Base-by-base conservation (phyloP, 192 early-diverging fungal genomes). In the Coemansia sp. region DNA sequence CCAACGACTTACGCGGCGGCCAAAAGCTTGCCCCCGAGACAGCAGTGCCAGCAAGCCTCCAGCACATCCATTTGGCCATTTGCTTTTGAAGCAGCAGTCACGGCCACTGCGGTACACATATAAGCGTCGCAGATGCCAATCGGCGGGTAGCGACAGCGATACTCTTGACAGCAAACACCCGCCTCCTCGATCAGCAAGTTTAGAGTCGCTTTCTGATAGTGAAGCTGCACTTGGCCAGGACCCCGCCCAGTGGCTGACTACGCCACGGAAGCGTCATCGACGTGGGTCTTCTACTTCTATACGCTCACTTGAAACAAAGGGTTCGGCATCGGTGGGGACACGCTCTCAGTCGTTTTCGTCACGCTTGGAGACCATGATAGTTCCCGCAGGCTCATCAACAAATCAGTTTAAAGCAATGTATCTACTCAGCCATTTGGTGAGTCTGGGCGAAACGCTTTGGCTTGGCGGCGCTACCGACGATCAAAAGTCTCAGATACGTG, bases 171-270 rank as follows among this genome's bases (percentile, higher is more conserved):
- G 37, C 54, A 49, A 48, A 4, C 23, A 15, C 7, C 21, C 11
- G 55, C 52, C 54, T 2, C 23, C 22, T 2, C 43, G 72, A 22
- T 74, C 77, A 5, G 22, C 72, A 24, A 80, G 72, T 29, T 22
- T 63, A 38, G 69, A 65, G 5, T 60, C 77, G 27, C 62, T 71
- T 10, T 80, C 77, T 0, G 69, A 74, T 53, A 58, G 58, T 48
- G 77, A 71, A 37, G 29, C 65, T 5, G 48, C 66, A 2, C 23
- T 63, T 15, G 58, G 66, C 15, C 64, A 65, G 48, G 72, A 81
- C 32, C 78, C 78, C 3, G 78, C 78, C 1, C 66, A 56, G 11
- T 81, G 72, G 78, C 73, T 81, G 32, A 72, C 78, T 3, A 81
- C 78, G 5, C 78, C 78, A 5, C 78, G 73, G 5, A 81, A 81